Conservation (phyloP, 192 early-diverging fungal genomes). For the Rhizophagus clarus region DNA sequence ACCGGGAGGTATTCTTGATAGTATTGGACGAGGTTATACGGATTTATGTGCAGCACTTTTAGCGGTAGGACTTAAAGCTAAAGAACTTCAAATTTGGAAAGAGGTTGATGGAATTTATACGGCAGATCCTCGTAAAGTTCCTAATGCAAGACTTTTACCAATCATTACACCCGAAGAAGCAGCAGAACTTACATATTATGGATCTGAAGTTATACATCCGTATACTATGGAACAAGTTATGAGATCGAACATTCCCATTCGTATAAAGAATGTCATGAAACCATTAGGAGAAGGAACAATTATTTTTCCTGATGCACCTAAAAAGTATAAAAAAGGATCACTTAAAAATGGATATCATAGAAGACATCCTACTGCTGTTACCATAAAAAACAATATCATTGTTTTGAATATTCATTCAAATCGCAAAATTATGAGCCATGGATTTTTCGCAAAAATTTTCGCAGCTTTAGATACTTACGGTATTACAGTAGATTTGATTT, state of each 20-base stretch:
- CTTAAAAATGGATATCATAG: conserved; percentile 73
- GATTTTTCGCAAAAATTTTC: conserved; percentile 97
- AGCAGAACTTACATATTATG: conserved; percentile 97
- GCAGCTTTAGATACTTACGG: conserved; percentile 86
- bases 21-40: conserved; percentile 97
- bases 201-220: conserved; percentile 93
- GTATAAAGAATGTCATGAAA: conserved; percentile 98
- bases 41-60: conserved; percentile 95
- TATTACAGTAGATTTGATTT: conserved; percentile 93
- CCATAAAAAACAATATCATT: conserved; percentile 96
- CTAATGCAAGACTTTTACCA: conserved; percentile 77
- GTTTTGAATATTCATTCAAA: conserved; percentile 98
- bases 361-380: conserved; percentile 94
- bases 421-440: conserved; percentile 92
- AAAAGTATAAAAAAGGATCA: conserved; percentile 47
- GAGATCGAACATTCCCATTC: conserved; percentile 92
- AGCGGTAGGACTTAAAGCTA: conserved; percentile 84
- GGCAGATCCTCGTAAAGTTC: conserved; percentile 96
- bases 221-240: conserved; percentile 99
- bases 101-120: conserved; percentile 99
- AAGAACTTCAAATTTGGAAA: conserved; percentile 98
- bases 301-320: conserved; percentile 76
- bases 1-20: conserved; percentile 87
- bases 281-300: conserved; percentile 91
- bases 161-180: conserved; percentile 98